These are phyloP conservation scores for Paramecium primaurelia DNA, from an alignment of 73 alveolate genomes.

Conservation along the genomic window DNA sequence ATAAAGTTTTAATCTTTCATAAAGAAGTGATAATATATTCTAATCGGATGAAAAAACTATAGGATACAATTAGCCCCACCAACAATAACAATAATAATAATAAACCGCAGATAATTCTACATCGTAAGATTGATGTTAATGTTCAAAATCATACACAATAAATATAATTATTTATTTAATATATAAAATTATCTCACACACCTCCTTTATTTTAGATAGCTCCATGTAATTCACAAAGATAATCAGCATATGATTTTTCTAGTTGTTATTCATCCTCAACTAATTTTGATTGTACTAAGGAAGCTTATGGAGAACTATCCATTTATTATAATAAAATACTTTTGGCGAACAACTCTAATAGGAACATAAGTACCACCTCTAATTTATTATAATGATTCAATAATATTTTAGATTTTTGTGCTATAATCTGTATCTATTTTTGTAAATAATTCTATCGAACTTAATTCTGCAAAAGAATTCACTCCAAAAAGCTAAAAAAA, in stretches of 20 bases:
- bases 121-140: neutral
- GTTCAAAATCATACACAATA: neutral
- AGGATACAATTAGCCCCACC: too few relatives aligned
- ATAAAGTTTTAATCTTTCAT: too few relatives aligned
- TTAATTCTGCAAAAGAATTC: neutral
- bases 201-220: conserved; percentile 38
- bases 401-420: neutral
- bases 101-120: too few relatives aligned
- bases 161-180: neutral
- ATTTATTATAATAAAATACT: neutral
- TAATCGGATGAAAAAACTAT: too few relatives aligned
- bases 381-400: neutral
- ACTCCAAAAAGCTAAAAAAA: conserved; percentile 41
- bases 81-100: too few relatives aligned
- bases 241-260: conserved; percentile 47
- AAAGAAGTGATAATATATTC: too few relatives aligned
- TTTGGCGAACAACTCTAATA: neutral
- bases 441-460: neutral
- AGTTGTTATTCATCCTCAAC: conserved; percentile 9
- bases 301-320: neutral
- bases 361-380: conserved; percentile 43
- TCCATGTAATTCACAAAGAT: conserved; percentile 43
- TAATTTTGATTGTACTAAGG: neutral
- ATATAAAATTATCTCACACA: neutral
- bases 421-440: neutral